Conservation (phyloP, 2,329 filamentous ascomycete genomes). For the Gliomastix tumulicola region DNA sequence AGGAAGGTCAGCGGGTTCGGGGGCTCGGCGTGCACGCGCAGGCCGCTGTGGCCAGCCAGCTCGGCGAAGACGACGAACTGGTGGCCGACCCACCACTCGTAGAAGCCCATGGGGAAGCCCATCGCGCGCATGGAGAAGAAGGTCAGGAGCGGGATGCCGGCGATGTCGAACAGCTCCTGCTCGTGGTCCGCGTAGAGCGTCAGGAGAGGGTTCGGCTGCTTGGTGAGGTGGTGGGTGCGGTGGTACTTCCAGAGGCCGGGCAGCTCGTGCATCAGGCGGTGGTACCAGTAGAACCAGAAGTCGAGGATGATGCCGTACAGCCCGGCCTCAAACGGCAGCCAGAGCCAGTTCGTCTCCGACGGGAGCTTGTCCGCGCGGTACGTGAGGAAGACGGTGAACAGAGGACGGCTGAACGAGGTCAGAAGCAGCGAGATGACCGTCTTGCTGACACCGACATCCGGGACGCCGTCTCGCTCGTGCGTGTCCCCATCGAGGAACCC, state of each 20-base stretch:
- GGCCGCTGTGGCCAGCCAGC: constrained; percentile 26
- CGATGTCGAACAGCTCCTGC: constrained; percentile 34
- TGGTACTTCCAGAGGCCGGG: constrained; percentile 27
- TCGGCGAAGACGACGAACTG: constrained; percentile 33
- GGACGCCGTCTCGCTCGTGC: constrained; percentile 24
- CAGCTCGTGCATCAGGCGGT: constrained; percentile 31
- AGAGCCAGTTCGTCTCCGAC: constrained; percentile 11
- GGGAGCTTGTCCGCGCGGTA: constrained; percentile 10
- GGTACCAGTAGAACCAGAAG: constrained; percentile 33
- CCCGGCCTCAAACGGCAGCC: constrained; percentile 19
- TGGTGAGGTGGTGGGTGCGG: constrained; percentile 35
- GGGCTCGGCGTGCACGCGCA: constrained; percentile 25
- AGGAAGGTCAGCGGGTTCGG: constrained; percentile 25
- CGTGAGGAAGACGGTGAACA: constrained; percentile 15
- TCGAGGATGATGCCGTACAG: constrained; percentile 29
- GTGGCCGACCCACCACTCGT: constrained; percentile 38
- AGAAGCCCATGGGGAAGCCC: constrained; percentile 35
- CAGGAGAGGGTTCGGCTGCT: constrained; percentile 30
- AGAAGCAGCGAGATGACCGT: constrained; percentile 12
- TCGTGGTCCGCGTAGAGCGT: constrained; percentile 31
- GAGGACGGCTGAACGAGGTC: constrained; percentile 11
- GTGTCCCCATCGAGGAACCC: constrained; percentile 18
- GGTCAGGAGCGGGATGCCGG: constrained; percentile 29
- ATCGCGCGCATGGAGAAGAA: constrained; percentile 22
- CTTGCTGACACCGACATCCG: constrained; percentile 17